A percentile compares a stretch with the other conserved stretches of the same genome.
These are phyloP conservation scores for Leucogyrophana mollusca DNA, from an alignment of 768 basidiomycete genomes.

Conservation along the genomic window DNA sequence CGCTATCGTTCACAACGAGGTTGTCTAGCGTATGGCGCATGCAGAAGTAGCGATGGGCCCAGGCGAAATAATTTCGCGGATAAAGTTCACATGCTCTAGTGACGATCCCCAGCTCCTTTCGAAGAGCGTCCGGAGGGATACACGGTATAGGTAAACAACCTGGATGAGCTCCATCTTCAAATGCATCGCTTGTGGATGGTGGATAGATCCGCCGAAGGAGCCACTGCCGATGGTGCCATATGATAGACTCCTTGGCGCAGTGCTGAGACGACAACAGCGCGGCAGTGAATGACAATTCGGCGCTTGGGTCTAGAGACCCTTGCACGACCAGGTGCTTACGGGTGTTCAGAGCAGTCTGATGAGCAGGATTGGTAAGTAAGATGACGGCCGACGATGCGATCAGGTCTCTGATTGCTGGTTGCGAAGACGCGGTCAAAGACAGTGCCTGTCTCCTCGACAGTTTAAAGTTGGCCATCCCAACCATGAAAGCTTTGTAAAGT, in stretches of 20 bases:
- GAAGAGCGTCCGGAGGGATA: constrained; percentile 36
- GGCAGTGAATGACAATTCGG: constrained; percentile 47
- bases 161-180: constrained; percentile 6
- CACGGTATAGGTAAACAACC: constrained; percentile 8
- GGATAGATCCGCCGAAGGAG: constrained; percentile 40
- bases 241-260: constrained; percentile 60
- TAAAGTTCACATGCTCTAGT: constrained; percentile 56
- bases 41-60: constrained; percentile 60
- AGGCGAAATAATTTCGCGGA: constrained; percentile 74
- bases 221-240: constrained; percentile 77
- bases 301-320: constrained; percentile 31
- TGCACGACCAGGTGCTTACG: constrained; percentile 49
- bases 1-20: constrained; percentile 2
- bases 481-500: constrained; percentile 51
- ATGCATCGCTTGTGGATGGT: constrained; percentile 13
- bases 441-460: constrained; percentile 2
- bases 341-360: constrained; percentile 64
- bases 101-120: constrained; percentile 48
- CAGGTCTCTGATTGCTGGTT: constrained; percentile 14
- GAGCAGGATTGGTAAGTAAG: constrained; percentile 66
- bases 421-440: constrained; percentile 9
- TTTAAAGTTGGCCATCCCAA: constrained; percentile 38
- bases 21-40: constrained; percentile 24
- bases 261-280: constrained; percentile 52
- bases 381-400: constrained; percentile 44